Base-by-base conservation (phyloP, 2,329 filamentous ascomycete genomes). In the Drechslerella stenobrocha region DNA sequence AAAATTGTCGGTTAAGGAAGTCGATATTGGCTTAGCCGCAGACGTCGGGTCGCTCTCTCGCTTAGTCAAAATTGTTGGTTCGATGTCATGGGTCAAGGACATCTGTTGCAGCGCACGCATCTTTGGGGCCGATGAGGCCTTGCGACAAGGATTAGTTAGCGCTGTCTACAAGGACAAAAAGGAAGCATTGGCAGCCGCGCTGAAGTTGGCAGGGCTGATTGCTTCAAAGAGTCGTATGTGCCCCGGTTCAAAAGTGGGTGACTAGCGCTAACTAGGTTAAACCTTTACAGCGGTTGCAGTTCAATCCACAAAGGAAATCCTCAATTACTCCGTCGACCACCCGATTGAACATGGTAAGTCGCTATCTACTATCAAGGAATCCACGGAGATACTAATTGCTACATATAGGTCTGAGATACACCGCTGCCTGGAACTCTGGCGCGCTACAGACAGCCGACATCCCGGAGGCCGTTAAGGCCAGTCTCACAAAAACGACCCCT, bases 401-500 rank as follows among this genome's bases (percentile, higher is more conserved):
- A 11, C 1, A 52, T 37, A 7, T 70, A 86, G 84, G 85, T 46
- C 77, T 97, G 75, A 83, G 84, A 61, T 96, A 96, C 76, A 95
- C 91, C 2, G 82, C 84, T 8, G 81, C 93, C 0, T 96, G 91
- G 92, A 97, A 97, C 75, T 83, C 84, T 72, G 87, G 85, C 1
- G 88, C 88, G 74, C 75, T 96, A 72, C 91, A 96, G 79, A 88
- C 89, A 4, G 79, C 80, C 52, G 92, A 97, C 79, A 82, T 96
- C 42, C 78, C 83, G 74, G 79, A 81, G 64, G 90, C 91, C 0
- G 80, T 96, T 75, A 74, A 88, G 75, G 89, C 88, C 35, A 88
- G 87, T 6, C 75, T 96, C 70, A 81, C 87, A 77, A 95, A 88
- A 82, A 86, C 81, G 71, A 91, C 83, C 74, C 87, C 90, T 9